A percentile compares a stretch with the other conserved stretches of the same genome.
Evolutionary conservation across 192 early-diverging fungal genomes (phyloP).

Genomic region (Entrophospora sp.): DNA sequence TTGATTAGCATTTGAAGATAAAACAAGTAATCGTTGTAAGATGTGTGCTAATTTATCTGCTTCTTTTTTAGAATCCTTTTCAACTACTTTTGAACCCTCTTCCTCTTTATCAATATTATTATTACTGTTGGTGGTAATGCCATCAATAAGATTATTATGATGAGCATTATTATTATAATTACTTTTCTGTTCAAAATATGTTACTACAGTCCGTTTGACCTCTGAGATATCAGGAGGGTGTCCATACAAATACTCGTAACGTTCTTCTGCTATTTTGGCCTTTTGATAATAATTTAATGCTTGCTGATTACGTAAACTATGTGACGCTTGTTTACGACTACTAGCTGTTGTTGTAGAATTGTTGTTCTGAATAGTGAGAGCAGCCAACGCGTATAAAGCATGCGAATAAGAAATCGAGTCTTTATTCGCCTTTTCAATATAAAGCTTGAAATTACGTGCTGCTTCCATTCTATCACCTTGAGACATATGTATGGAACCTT

Average conservation of each 20-base stretch:
- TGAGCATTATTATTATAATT: too few relatives aligned
- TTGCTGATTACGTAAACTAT: slow-evolving; percentile 30
- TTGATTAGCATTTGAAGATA: not conserved
- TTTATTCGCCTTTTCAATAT: slow-evolving; percentile 38
- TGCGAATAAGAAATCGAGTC: slow-evolving; percentile 44
- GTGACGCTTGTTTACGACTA: slow-evolving; percentile 36
- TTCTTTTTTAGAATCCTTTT: slow-evolving; percentile 12
- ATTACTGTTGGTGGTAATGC: too few relatives aligned
- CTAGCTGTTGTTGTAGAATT: slow-evolving; percentile 23
- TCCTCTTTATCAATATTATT: too few relatives aligned
- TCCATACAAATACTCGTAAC: slow-evolving; percentile 47
- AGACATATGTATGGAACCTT: slow-evolving; percentile 33
- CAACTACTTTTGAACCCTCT: not conserved
- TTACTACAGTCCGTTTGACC: slow-evolving; percentile 39
- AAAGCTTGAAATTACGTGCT: slow-evolving; percentile 41
- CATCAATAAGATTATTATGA: too few relatives aligned
- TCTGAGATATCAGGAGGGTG: slow-evolving; percentile 38
- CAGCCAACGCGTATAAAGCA: slow-evolving; percentile 41
- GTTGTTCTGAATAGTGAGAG: slow-evolving; percentile 30
- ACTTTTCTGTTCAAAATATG: slow-evolving; percentile 25
- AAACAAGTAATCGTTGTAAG: slow-evolving; percentile 22
- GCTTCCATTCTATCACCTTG: slow-evolving; percentile 33
- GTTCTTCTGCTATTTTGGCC: slow-evolving; percentile 43
- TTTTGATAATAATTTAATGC: slow-evolving; percentile 38
- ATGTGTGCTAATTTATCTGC: slow-evolving; percentile 8